Evolutionary conservation across 2,329 filamentous ascomycete genomes (phyloP).

Genomic region (Colletotrichum trifolii): DNA sequence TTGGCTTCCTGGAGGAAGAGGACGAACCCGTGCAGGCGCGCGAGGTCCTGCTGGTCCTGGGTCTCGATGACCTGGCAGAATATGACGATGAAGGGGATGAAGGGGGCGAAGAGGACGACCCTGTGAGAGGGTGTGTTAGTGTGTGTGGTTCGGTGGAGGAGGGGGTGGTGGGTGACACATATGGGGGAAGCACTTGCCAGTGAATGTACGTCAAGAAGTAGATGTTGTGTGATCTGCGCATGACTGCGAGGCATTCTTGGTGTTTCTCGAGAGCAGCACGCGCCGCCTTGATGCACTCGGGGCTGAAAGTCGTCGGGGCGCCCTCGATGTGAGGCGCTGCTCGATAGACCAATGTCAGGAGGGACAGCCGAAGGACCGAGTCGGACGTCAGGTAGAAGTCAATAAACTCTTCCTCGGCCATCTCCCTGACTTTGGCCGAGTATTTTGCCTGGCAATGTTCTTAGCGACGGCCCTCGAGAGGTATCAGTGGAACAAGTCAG

Average conservation of each 20-base stretch:
- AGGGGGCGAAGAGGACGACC: slow-evolving; percentile 61
- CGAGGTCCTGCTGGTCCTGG: slow-evolving; percentile 52
- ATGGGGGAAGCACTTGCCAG: slow-evolving; percentile 47
- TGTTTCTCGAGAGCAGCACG: slow-evolving; percentile 54
- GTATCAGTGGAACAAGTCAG: background rate
- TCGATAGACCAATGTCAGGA: slow-evolving; percentile 56
- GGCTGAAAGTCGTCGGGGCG: slow-evolving; percentile 50
- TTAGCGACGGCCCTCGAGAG: background rate
- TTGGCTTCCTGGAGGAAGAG: slow-evolving; percentile 62
- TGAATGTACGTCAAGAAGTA: slow-evolving; percentile 54
- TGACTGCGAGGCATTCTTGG: slow-evolving; percentile 52
- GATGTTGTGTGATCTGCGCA: slow-evolving; percentile 48
- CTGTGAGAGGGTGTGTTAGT: slow-evolving; percentile 39
- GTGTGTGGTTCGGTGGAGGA: background rate
- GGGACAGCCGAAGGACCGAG: slow-evolving; percentile 54
- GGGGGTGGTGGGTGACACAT: background rate
- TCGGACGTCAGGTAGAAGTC: slow-evolving; percentile 51
- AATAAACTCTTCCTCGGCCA: slow-evolving; percentile 43
- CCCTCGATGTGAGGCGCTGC: slow-evolving; percentile 46
- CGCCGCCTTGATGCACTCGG: slow-evolving; percentile 55
- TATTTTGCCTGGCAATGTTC: slow-evolving; percentile 9
- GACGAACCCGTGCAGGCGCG: slow-evolving; percentile 61
- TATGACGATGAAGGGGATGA: slow-evolving; percentile 65
- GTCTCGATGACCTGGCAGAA: slow-evolving; percentile 64
- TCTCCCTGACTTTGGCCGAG: background rate